Evolutionary conservation across 2,329 filamentous ascomycete species (phyloP), one percentile per base, ranked within the genome.

Genomic region (Hypomyces rosellus): DNA sequence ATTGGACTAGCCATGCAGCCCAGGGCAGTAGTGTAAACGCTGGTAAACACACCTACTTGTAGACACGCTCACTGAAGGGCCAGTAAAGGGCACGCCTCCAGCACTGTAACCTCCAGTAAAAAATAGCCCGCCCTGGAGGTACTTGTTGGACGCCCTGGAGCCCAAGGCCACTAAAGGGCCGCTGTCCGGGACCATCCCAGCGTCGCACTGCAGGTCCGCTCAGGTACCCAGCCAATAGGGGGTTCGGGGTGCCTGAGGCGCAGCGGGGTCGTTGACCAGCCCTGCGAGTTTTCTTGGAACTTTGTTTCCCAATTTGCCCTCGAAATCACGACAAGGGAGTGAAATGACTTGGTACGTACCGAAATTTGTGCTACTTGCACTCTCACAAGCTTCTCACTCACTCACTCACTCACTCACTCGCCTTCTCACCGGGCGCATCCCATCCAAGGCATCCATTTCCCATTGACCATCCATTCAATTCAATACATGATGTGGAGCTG

Each of bases 161-260:
- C 25, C 25, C 25, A 30, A 30, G 8, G 49, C 33, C 49, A 41
- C 49, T 51, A 45, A 51, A 45, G 49, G 49, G 49, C 45, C 45
- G 49, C 49, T 37, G 39, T 45, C 45, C 39, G 49, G 41, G 20
- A 45, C 36, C 46, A 34, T 46, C 42, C 34, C 46, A 43, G 50
- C 46, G 46, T 46, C 46, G 9, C 14, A n/a, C 41, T 44, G 51
- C 60, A 59, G 48, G 34, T 43, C 55, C 49, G 56, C 54, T 58
- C 62, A 63, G 62, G 63, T 57, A 62, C 61, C 53, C 51, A 53
- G 43, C 65, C 65, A 67, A 66, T 67, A 18, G 54, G 44, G 15
- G 45, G 9, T 47, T n/a, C 22, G 22, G 30, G 47, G 61, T 64
- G 50, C 61, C 62, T 64, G 59, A 51, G 51, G 46, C 42, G 50